phyloP scores from a whole-genome alignment of 495 filamentous ascomycete species.

The Neurospora africana region DNA sequence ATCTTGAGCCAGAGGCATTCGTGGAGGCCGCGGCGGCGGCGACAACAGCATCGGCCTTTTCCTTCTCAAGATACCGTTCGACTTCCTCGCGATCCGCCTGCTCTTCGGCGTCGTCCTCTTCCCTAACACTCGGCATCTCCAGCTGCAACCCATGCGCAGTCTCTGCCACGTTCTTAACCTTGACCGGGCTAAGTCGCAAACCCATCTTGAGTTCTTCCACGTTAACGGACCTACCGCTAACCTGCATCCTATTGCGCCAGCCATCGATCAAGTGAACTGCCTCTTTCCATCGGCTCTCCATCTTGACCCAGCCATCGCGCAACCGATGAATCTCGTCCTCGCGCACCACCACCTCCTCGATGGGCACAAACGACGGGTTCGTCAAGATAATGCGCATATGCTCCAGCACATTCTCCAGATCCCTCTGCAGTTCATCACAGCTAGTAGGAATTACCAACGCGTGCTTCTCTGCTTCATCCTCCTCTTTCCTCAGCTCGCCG shows the following conservation, averaged over 20 bases:
- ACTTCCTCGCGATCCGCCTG: neutral
- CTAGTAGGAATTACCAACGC: slow-evolving; percentile 42
- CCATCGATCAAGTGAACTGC: slow-evolving; percentile 83
- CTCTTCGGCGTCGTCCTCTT: slow-evolving; percentile 30
- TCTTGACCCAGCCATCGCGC: slow-evolving; percentile 76
- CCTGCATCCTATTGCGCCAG: slow-evolving; percentile 76
- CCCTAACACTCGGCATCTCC: slow-evolving; percentile 27
- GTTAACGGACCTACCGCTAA: slow-evolving; percentile 68
- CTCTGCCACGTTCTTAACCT: slow-evolving; percentile 41
- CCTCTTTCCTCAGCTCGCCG: neutral
- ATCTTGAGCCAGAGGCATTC: neutral
- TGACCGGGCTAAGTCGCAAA: slow-evolving; percentile 53
- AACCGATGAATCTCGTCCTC: slow-evolving; percentile 82
- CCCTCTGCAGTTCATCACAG: slow-evolving; percentile 60
- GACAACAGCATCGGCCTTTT: neutral
- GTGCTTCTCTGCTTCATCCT: slow-evolving; percentile 26
- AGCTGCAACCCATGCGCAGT: slow-evolving; percentile 27
- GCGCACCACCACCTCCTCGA: slow-evolving; percentile 84
- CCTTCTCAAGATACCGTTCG: neutral
- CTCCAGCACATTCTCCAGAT: slow-evolving; percentile 64
- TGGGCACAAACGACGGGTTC: slow-evolving; percentile 88
- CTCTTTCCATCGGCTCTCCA: slow-evolving; percentile 85
- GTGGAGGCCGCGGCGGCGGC: neutral
- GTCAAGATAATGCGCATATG: slow-evolving; percentile 76
- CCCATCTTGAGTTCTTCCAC: slow-evolving; percentile 75